Conservation (phyloP, 805 yeast species). For the Ogataea thermomethanolica region DNA sequence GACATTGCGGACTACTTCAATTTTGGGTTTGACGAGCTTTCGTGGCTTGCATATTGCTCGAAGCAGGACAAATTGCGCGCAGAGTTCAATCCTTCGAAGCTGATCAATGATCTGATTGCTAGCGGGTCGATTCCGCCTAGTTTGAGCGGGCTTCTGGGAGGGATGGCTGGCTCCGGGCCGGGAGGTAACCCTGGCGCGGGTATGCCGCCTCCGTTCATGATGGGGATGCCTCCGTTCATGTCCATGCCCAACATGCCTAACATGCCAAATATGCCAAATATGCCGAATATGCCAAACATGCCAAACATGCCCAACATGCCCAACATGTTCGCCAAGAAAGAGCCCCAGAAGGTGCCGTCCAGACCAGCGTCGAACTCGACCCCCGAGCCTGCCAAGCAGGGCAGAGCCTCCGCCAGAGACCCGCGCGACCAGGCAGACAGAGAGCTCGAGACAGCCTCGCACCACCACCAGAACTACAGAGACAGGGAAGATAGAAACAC, state of each 20-base stretch:
- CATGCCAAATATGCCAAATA: constrained; percentile 3
- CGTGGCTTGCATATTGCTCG: constrained; percentile 90
- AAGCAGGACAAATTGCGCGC: constrained; percentile 81
- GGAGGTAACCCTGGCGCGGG: constrained; percentile 14
- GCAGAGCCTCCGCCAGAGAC: constrained; percentile 16
- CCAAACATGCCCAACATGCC: constrained; percentile 29
- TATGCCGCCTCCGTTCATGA: constrained; percentile 20
- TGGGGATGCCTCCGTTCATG: constrained; percentile 26
- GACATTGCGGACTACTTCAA: constrained; percentile 93
- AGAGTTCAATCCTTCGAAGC: constrained; percentile 78
- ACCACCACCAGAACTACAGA: constrained; percentile 18
- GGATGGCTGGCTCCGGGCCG: constrained; percentile 28
- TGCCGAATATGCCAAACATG: constrained; percentile 27
- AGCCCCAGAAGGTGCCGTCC: constrained; percentile 16
- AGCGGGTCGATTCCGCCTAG: constrained; percentile 29
- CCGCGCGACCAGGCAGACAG: constrained; percentile 30
- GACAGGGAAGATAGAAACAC: constrained; percentile 16
- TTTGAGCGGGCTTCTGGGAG: constrained; percentile 25
- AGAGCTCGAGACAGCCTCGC: constrained; percentile 23
- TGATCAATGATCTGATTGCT: constrained; percentile 60
- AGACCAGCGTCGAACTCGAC: constrained; percentile 27
- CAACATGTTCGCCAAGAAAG: constrained; percentile 13
- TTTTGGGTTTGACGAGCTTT: constrained; percentile 92
- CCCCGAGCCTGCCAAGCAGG: constrained; percentile 21
- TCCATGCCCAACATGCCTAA: constrained; percentile 19